Percentiles rank a stretch among this genome's conserved stretches.
These are phyloP conservation scores for Botrytis elliptica DNA, from an alignment of 2,329 filamentous ascomycete genomes.

Conservation along the genomic window DNA sequence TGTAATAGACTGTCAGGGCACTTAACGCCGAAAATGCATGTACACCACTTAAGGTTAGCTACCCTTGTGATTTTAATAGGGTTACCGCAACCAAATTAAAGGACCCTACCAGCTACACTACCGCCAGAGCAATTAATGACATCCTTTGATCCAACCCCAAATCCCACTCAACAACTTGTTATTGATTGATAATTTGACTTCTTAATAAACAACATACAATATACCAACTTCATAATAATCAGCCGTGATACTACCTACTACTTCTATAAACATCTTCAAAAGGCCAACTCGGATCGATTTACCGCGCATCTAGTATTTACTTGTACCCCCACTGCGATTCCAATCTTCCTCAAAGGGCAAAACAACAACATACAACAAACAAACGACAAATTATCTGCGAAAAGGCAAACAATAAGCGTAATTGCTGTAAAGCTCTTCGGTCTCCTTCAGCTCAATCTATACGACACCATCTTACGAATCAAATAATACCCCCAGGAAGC, in stretches of 20 bases:
- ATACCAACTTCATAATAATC: constrained; percentile 2
- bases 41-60: neutral
- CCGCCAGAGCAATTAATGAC: neutral
- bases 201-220: neutral
- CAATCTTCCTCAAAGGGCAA: neutral
- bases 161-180: neutral
- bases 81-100: neutral
- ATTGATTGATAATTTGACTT: neutral
- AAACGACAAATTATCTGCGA: neutral
- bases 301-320: neutral
- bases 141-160: neutral
- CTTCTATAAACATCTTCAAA: neutral
- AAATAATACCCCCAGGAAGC: neutral
- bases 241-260: neutral
- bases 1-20: neutral
- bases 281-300: neutral
- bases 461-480: neutral
- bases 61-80: constrained; percentile 6
- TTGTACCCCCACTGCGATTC: neutral
- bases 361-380: neutral
- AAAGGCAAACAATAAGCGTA: neutral
- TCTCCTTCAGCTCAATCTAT: neutral
- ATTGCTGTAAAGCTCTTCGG: neutral
- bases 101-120: neutral
- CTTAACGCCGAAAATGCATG: neutral